Evolutionary conservation across 2,329 filamentous ascomycete species (phyloP).

Genomic region (Verticillium nonalfalfae): DNA sequence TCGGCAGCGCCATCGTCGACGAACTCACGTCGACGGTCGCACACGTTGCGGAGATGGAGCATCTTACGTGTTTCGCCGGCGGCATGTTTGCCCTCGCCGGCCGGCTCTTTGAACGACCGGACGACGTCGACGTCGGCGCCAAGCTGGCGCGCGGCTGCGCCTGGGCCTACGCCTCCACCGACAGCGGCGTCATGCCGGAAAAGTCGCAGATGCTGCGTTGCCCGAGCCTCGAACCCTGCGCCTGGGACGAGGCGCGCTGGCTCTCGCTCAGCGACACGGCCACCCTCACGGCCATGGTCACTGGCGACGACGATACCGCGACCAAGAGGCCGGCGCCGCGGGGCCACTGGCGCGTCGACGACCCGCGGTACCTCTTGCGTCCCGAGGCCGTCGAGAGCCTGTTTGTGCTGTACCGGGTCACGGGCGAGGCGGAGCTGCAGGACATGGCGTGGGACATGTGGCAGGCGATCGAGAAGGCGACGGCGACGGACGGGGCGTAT

Average conservation of each 20-base stretch:
- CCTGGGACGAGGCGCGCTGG: background rate
- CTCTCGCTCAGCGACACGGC: background rate
- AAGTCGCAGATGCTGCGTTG: conserved; percentile 36
- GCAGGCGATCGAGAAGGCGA: conserved; percentile 34
- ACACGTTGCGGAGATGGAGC: conserved; percentile 28
- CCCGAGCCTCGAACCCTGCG: conserved; percentile 5
- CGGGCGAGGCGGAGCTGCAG: conserved; percentile 37
- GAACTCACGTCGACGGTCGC: conserved; percentile 6
- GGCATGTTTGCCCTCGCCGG: conserved; percentile 44
- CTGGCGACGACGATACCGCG: background rate
- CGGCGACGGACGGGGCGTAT: conserved; percentile 39
- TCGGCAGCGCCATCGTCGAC: conserved; percentile 28
- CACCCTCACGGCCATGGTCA: no score
- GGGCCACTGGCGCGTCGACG: conserved; percentile 56
- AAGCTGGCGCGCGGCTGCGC: conserved; percentile 45
- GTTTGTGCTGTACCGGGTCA: conserved; percentile 47
- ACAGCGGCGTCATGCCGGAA: conserved; percentile 47
- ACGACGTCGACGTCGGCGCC: conserved; percentile 34
- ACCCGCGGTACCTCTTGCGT: conserved; percentile 42
- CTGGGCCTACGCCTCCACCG: conserved; percentile 41
- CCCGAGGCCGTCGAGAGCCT: conserved; percentile 48
- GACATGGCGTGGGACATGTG: conserved; percentile 50
- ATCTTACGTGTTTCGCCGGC: conserved; percentile 45
- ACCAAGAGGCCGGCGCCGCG: conserved; percentile 17
- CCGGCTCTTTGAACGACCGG: conserved; percentile 30